Base-by-base conservation (phyloP, 768 basidiomycete genomes). In the Suillus subalutaceus region DNA sequence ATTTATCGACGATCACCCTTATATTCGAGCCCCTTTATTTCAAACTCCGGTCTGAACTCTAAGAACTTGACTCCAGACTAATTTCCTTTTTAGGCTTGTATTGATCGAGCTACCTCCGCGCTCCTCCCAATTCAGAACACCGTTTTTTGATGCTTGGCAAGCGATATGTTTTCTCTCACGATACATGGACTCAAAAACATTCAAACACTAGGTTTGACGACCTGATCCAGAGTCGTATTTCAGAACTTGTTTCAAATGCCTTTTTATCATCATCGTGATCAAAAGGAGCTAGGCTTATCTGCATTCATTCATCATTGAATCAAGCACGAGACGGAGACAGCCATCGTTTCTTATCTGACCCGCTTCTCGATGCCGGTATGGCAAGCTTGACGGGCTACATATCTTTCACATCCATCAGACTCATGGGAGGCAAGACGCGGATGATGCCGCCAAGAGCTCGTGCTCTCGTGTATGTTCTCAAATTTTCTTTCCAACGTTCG, bases 31-130 rank as follows among this genome's bases (percentile, higher is more conserved):
- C 72, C 65, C 70, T 70, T 69, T 63, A 66, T 73, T 86, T 85
- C 73, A 79, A 81, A 82, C 86, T 85, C 87, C 86, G 86, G 56
- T 72, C 68, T 67, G 73, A 77, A 79, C 75, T 70, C 73, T 71
- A 74, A 72, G 30, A 35, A 9, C 35, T 46, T 35, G 3, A 63
- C 63, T 72, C 75, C 68, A 68, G 72, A 69, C 71, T 67, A 64
- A 4, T 65, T 73, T 63, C 73, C 73, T 68, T 71, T 69, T 71
- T 52, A 18, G 67, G 43, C 30, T 59, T 41, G 23, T n/a, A 46
- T 50, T 59, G 67, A 75, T 75, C 72, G 65, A 52, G 59, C 62
- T 64, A 64, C 66, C 62, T 62, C 66, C 74, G 66, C 70, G 3
- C 10, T 20, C 53, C 10, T 20, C 53, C 52, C 8, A 18, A 53